Evolutionary conservation across 2,329 filamentous ascomycete species (phyloP).

Genomic region (Sphaerulina musiva): DNA sequence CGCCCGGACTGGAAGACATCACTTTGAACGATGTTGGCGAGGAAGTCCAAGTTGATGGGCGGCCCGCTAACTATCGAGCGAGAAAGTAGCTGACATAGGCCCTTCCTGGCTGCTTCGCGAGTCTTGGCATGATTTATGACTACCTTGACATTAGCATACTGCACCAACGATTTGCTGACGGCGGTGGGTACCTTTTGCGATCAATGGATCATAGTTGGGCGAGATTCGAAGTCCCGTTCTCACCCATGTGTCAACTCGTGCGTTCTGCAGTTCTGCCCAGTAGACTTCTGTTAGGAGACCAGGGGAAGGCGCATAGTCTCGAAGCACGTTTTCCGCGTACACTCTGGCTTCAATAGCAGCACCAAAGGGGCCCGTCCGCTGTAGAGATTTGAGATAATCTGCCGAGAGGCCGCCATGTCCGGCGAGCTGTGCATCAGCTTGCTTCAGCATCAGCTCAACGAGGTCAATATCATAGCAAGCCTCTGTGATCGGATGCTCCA

Average conservation of each 20-base stretch:
- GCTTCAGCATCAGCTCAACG: slow-evolving; percentile 51
- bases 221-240: slow-evolving; percentile 52
- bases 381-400: slow-evolving; percentile 38
- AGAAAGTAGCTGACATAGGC: slow-evolving; percentile 41
- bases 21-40: slow-evolving; percentile 46
- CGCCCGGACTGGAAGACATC: slow-evolving; percentile 44
- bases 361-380: slow-evolving; percentile 41
- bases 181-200: slow-evolving; percentile 14
- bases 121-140: slow-evolving; percentile 49
- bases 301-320: slow-evolving; percentile 53
- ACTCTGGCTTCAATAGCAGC: slow-evolving; percentile 50
- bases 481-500: slow-evolving; percentile 55
- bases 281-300: slow-evolving; percentile 53
- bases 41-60: slow-evolving; percentile 53
- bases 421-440: slow-evolving; percentile 47
- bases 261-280: slow-evolving; percentile 45
- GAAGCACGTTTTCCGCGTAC: slow-evolving; percentile 54
- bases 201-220: slow-evolving; percentile 47
- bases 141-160: slow-evolving; percentile 33
- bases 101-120: slow-evolving; percentile 40
- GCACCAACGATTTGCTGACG: slow-evolving; percentile 33
- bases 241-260: slow-evolving; percentile 60
- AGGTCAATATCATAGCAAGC: slow-evolving; percentile 50
- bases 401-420: slow-evolving; percentile 43
- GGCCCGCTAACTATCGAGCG: slow-evolving; percentile 48